phyloP scores from a whole-genome alignment of 306 rosid genomes.

The Urtica urens region DNA sequence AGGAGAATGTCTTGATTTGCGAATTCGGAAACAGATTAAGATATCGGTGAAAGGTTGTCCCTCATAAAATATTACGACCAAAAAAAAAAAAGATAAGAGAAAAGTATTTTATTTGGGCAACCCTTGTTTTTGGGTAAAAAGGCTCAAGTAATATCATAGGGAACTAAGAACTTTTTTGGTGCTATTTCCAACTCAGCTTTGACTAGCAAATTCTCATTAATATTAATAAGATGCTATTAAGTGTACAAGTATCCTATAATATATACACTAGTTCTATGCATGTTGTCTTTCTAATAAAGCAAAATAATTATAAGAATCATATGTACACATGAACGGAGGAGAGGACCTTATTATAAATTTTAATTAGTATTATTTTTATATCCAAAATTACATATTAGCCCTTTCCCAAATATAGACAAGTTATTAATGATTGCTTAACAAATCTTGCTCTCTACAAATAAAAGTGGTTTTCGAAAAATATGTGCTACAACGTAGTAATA shows the following conservation, averaged over 20 bases:
- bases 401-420: too few species aligned
- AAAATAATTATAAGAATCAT: conserved; percentile 2
- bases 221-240: too few species aligned
- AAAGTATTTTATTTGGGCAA: not conserved
- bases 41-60: not conserved
- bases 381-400: too few species aligned
- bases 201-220: conserved; percentile 4
- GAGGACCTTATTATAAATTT: not conserved
- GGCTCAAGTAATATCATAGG: not conserved
- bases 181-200: conserved; percentile 1
- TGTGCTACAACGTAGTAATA: too few species aligned
- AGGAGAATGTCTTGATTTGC: conserved; percentile 1
- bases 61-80: not conserved
- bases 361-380: not conserved
- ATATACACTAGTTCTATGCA: not conserved
- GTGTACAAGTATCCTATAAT: too few species aligned
- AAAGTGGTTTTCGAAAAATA: too few species aligned
- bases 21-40: not conserved
- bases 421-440: too few species aligned
- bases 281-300: not conserved
- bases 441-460: too few species aligned
- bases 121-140: conserved; percentile 17
- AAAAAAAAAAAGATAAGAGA: not conserved
- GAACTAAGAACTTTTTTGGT: conserved; percentile 6
- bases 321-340: not conserved